Evolutionary conservation across 1,139 yeast genomes (phyloP), one percentile per base, ranked within the genome.

Genomic region (Sugiyamaella paludigena): DNA sequence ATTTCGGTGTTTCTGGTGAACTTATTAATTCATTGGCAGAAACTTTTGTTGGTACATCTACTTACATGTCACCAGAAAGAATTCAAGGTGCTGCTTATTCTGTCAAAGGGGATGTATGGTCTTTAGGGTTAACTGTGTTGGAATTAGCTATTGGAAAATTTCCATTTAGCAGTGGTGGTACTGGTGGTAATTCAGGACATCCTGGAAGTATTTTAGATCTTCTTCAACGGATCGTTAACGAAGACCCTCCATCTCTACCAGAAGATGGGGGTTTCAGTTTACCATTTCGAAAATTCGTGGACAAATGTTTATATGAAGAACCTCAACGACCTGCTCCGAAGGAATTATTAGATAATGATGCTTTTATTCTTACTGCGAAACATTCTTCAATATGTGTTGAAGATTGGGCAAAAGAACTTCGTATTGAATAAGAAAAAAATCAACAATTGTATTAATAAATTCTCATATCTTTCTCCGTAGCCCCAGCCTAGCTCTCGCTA

Each of bases 31-130:
- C 97, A 0, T 78, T 92, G 53, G 98, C 97, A 0, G 96, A 92
- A 59, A 92, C 98, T 0, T 92, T 92, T 74, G 98, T 92, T 9
- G 98, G 98, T 1, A 92, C 98, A 0, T 88, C 96, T 1, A 88
- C 95, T 1, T 92, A 92, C 64, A 92, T 92, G 98, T 88, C 96
- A 1, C 98, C 98, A 0, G 98, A 92, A 63, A 78, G 98, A 56
- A 92, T 92, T 49, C 96, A 88, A 68, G 98, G 98, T 10, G 87
- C 88, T 43, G 84, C 84, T 12, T 92, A 92, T 67, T 86, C 96
- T 7, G 86, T 91, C 24, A 89, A 91, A 60, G 91, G 96, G 31
- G 98, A 92, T 65, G 92, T 92, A 11, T 92, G 98, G 98, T 88
- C 97, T 0, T 73, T 91, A 61, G 98, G 98, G 0, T 73, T 92